A percentile compares a stretch with the other conserved stretches of the same genome.
Conservation (phyloP, 2,329 filamentous ascomycete species). For the Paecilomyces niveus region DNA sequence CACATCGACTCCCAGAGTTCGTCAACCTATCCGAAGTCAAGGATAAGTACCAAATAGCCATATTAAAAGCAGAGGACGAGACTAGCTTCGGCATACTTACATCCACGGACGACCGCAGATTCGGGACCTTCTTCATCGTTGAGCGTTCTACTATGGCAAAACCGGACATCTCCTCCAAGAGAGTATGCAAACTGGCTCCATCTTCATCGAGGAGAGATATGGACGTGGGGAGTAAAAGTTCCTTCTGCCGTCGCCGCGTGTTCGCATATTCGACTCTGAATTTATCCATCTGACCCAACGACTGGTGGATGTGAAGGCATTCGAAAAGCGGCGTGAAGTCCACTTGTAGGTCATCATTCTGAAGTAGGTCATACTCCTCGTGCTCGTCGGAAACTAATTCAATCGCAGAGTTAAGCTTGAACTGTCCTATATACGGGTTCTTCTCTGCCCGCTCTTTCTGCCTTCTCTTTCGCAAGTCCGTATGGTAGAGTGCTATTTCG, state of each 20-base stretch:
- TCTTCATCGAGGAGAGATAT: slow-evolving; percentile 77
- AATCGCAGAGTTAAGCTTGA: slow-evolving; percentile 91
- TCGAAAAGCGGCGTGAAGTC: slow-evolving; percentile 94
- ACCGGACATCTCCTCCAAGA: slow-evolving; percentile 88
- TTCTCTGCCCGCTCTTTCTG: slow-evolving; percentile 76
- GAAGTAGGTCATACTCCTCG: slow-evolving; percentile 89
- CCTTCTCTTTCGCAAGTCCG: slow-evolving; percentile 73
- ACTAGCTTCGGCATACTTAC: slow-evolving; percentile 43
- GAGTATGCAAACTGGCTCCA: slow-evolving; percentile 74
- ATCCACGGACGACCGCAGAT: slow-evolving; percentile 74
- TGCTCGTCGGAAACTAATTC: slow-evolving; percentile 92
- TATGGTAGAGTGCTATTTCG: slow-evolving; percentile 95
- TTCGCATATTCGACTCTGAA: slow-evolving; percentile 89
- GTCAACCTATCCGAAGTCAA: slow-evolving; percentile 58
- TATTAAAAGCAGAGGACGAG: not conserved
- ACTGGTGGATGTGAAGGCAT: slow-evolving; percentile 92
- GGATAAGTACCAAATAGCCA: slow-evolving; percentile 8
- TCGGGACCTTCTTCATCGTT: slow-evolving; percentile 79
- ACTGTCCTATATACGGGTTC: slow-evolving; percentile 67
- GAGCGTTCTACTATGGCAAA: slow-evolving; percentile 96
- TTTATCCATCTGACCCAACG: slow-evolving; percentile 82
- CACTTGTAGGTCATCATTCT: slow-evolving; percentile 91
- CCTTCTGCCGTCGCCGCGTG: slow-evolving; percentile 84
- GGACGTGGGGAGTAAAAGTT: slow-evolving; percentile 70
- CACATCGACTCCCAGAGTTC: slow-evolving; percentile 99